phyloP scores from a whole-genome alignment of 2,329 filamentous ascomycete species.

The Stagonosporopsis cucurbitacearum region DNA sequence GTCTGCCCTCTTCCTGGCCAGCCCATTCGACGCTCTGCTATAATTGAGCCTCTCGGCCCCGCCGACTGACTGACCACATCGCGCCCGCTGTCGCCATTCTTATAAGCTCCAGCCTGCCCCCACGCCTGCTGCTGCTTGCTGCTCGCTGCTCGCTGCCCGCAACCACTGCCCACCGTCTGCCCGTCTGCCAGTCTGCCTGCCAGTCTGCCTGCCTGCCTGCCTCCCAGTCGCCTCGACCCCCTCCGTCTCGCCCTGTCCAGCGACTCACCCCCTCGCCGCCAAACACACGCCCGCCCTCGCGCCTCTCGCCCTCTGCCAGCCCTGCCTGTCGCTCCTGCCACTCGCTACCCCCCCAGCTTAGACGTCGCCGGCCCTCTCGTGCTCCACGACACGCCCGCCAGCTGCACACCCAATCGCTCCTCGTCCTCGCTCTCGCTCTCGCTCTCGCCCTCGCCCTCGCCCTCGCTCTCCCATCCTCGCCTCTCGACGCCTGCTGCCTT shows the following conservation, averaged over 20 bases:
- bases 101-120: no score
- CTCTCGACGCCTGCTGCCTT: neutral
- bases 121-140: no score
- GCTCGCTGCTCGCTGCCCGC: no score
- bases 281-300: neutral
- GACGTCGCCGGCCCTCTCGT: neutral
- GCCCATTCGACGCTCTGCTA: neutral
- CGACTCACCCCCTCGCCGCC: neutral
- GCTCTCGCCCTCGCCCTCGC: no score
- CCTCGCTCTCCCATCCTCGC: no score
- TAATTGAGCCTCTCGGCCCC: neutral
- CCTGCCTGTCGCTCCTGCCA: neutral
- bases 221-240: neutral
- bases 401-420: slow-evolving; percentile 8
- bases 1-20: no score
- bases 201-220: no score
- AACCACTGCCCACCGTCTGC: no score
- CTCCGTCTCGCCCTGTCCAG: no score
- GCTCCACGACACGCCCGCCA: neutral
- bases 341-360: neutral
- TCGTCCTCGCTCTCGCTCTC: no score
- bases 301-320: neutral
- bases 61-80: neutral
- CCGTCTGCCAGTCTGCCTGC: no score
- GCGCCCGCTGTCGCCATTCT: neutral